phyloP scores from a whole-genome alignment of 1,284 basidiomycete genomes.

The Ganoderma lingzhi region DNA sequence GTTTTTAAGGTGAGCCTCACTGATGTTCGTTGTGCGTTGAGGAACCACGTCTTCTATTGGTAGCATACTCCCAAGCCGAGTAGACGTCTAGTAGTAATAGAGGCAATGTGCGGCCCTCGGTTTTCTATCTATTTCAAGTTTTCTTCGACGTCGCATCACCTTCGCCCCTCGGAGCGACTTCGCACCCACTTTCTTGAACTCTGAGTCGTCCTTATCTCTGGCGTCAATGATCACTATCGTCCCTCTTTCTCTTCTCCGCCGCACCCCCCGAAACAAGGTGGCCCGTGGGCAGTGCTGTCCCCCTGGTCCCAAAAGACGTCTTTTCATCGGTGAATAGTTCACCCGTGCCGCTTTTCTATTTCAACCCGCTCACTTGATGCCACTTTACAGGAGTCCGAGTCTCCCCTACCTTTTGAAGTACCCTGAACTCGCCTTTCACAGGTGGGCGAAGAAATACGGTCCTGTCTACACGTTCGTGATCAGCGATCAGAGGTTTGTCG shows the following conservation, averaged over 20 bases:
- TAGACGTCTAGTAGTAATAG: too few relatives aligned
- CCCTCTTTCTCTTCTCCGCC: background rate
- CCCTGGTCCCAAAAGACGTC: background rate
- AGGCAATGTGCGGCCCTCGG: too few relatives aligned
- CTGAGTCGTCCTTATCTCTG: background rate
- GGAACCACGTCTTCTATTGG: too few relatives aligned
- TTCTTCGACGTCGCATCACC: background rate
- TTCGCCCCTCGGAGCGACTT: background rate
- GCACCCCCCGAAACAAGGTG: background rate
- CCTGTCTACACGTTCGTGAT: slow-evolving; percentile 50
- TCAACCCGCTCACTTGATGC: background rate
- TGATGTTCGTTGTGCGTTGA: too few relatives aligned
- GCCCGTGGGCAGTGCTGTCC: background rate
- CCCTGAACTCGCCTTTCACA: slow-evolving; percentile 46
- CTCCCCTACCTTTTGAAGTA: slow-evolving; percentile 44
- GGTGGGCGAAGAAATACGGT: slow-evolving; percentile 50
- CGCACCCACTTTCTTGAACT: background rate
- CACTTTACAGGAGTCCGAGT: background rate
- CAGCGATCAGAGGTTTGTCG: slow-evolving; percentile 52
- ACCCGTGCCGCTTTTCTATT: background rate
- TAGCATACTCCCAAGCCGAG: too few relatives aligned
- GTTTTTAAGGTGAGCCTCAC: too few relatives aligned
- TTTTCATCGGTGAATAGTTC: background rate
- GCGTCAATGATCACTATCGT: background rate
- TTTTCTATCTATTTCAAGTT: background rate